These are phyloP conservation scores for Populus simonii DNA, from an alignment of 345 rosid genomes.

Conservation along the genomic window DNA sequence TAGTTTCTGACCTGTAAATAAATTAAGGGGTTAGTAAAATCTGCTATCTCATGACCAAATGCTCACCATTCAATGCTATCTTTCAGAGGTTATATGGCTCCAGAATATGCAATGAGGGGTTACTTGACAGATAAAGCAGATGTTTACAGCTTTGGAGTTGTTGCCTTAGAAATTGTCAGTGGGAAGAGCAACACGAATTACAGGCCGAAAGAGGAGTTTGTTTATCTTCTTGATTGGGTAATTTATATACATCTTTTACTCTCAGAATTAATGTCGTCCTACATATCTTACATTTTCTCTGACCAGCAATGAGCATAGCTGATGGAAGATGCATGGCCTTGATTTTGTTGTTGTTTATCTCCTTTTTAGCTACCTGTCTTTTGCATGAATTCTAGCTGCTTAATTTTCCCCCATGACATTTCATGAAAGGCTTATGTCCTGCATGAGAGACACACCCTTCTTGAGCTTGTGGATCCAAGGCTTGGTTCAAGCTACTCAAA, in stretches of 20 bases:
- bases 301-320: not conserved
- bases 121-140: conserved; percentile 93
- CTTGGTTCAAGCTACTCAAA: conserved; percentile 54
- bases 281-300: not conserved
- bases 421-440: conserved; percentile 67
- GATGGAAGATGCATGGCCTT: too few species aligned
- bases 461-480: conserved; percentile 70
- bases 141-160: conserved; percentile 87
- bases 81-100: conserved; percentile 93
- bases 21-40: not conserved
- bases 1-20: not conserved
- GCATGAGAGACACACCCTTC: conserved; percentile 86
- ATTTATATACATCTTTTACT: not conserved
- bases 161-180: conserved; percentile 72
- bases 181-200: conserved; percentile 94
- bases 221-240: conserved; percentile 93
- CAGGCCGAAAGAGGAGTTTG: conserved; percentile 89
- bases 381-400: not conserved
- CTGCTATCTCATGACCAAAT: not conserved
- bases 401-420: too few species aligned
- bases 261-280: too few species aligned
- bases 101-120: conserved; percentile 97
- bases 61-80: not conserved
- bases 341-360: too few species aligned
- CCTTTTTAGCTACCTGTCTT: not conserved